Evolutionary conservation across 75 land plant species (phyloP).

Genomic region (Cunninghamia lanceolata): DNA sequence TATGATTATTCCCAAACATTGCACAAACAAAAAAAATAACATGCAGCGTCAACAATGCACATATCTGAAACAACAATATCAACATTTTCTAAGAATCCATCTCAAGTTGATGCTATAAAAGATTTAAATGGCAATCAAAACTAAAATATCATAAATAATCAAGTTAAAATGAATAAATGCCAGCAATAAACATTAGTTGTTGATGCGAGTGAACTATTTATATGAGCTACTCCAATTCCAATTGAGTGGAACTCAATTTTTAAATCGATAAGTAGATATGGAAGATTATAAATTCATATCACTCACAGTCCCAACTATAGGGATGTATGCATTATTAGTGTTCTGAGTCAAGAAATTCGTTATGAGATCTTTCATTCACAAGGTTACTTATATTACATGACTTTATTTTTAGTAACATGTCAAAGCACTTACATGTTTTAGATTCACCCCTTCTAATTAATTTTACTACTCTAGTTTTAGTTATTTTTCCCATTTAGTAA

Average conservation of each 20-base stretch:
- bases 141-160: not conserved
- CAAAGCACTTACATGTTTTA: too few species aligned
- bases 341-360: too few species aligned
- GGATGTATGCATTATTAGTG: too few species aligned
- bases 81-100: not conserved
- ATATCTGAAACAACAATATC: not conserved
- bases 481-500: too few species aligned
- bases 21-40: not conserved
- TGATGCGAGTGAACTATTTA: not conserved
- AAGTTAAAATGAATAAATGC: not conserved
- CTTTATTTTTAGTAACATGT: too few species aligned
- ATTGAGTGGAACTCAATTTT: not conserved
- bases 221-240: not conserved
- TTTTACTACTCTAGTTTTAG: too few species aligned
- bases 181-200: not conserved
- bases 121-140: not conserved
- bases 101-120: not conserved
- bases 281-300: not conserved
- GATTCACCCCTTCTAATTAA: too few species aligned
- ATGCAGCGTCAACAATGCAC: not conserved
- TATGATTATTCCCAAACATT: not conserved
- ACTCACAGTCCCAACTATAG: too few species aligned
- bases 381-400: too few species aligned
- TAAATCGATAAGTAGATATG: not conserved
- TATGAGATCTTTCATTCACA: too few species aligned